Conservation (phyloP, 768 basidiomycete genomes). For the Naganishia friedmannii region DNA sequence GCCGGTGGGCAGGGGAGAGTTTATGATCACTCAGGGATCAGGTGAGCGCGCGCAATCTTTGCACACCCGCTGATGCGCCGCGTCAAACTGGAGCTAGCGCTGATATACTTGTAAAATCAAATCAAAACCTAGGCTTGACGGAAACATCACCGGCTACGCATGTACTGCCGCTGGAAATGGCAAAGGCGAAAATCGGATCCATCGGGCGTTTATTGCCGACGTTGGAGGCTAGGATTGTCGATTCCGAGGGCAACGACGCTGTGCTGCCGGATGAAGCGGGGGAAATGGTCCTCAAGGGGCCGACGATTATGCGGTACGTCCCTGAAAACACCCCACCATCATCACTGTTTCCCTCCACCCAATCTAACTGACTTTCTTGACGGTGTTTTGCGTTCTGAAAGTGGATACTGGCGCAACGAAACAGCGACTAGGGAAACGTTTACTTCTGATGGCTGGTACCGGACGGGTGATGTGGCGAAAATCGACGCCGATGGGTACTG, state of each 20-base stretch:
- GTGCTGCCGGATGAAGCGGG: slow-evolving; percentile 59
- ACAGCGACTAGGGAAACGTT: slow-evolving; percentile 68
- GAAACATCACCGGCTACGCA: slow-evolving; percentile 32
- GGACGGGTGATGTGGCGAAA: slow-evolving; percentile 77
- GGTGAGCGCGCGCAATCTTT: too few relatives aligned
- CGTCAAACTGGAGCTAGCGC: too few relatives aligned
- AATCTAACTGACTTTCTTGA: neutral
- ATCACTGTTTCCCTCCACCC: too few relatives aligned
- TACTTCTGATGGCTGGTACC: slow-evolving; percentile 72
- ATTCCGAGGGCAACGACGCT: slow-evolving; percentile 59
- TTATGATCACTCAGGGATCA: slow-evolving; percentile 57
- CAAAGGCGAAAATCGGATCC: slow-evolving; percentile 61
- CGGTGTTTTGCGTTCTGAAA: neutral
- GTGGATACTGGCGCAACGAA: slow-evolving; percentile 70
- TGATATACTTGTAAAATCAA: too few relatives aligned
- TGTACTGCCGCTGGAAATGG: slow-evolving; percentile 48
- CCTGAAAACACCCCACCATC: too few relatives aligned
- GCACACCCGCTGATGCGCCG: too few relatives aligned
- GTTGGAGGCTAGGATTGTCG: slow-evolving; percentile 69
- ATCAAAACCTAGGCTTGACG: slow-evolving; percentile 33
- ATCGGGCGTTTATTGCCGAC: slow-evolving; percentile 71
- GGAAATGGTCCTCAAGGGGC: slow-evolving; percentile 77
- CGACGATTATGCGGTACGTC: slow-evolving; percentile 68
- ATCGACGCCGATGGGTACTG: slow-evolving; percentile 70
- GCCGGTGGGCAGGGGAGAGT: neutral